A percentile compares a stretch with the other conserved stretches of the same genome.
These are phyloP conservation scores for Closterium sp. DNA, from an alignment of 139 green algal species.

Conservation along the genomic window DNA sequence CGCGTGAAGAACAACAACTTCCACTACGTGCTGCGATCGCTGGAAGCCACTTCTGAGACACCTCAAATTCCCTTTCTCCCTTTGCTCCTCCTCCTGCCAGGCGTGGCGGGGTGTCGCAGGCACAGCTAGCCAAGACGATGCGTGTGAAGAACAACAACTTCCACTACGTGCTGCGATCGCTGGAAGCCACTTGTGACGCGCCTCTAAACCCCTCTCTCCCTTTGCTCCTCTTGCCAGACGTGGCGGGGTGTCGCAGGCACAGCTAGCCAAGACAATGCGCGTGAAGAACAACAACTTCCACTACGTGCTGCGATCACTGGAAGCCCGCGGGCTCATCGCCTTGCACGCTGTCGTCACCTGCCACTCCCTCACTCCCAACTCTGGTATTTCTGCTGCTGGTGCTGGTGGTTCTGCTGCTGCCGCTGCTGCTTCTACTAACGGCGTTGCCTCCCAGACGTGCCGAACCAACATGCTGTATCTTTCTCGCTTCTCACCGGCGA, in stretches of 20 bases:
- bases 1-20: no score
- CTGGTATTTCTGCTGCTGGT: background rate
- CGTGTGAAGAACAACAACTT: conserved; percentile 47
- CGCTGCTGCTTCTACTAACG: background rate
- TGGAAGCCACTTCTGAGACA: conserved; percentile 27
- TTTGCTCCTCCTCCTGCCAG: background rate
- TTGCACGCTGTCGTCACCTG: conserved; percentile 1
- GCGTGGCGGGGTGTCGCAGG: conserved; percentile 19
- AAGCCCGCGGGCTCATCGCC: conserved; percentile 22
- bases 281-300: conserved; percentile 51
- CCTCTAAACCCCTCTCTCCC: background rate
- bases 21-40: conserved; percentile 26
- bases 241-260: conserved; percentile 23
- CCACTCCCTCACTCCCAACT: background rate
- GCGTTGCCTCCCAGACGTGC: background rate
- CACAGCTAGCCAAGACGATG: conserved; percentile 20
- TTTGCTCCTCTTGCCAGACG: background rate
- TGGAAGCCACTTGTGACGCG: conserved; percentile 1
- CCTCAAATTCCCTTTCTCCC: background rate
- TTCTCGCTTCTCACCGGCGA: background rate
- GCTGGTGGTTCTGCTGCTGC: background rate
- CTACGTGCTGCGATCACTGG: conserved; percentile 36
- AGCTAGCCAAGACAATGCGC: conserved; percentile 17
- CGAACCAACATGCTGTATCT: background rate
- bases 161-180: conserved; percentile 36